These are phyloP conservation scores for Mycena belliarum DNA, from an alignment of 768 basidiomycete genomes.

Conservation along the genomic window DNA sequence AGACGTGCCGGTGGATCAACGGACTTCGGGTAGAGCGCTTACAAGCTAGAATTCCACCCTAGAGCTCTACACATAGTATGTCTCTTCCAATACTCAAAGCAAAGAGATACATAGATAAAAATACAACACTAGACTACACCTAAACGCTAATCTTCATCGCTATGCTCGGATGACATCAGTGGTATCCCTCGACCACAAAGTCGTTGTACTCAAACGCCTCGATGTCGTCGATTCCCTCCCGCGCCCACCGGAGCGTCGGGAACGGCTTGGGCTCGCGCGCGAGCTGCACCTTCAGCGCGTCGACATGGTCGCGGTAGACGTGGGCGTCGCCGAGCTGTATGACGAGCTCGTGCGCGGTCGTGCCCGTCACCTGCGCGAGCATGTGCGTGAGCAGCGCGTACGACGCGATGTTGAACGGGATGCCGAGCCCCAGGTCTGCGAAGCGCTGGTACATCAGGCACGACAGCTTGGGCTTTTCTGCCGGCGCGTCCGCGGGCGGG, in stretches of 20 bases:
- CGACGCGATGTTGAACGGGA: constrained; percentile 99
- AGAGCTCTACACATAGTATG: no score
- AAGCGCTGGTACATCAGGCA: constrained; percentile 98
- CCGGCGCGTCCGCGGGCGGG: constrained; percentile 52
- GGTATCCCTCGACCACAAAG: constrained; percentile 84
- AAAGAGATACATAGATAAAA: neutral
- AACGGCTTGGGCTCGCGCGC: constrained; percentile 77
- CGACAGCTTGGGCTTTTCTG: constrained; percentile 70
- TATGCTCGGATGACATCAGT: constrained; percentile 72
- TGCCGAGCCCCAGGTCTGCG: constrained; percentile 94
- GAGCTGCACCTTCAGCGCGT: constrained; percentile 82
- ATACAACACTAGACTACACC: neutral
- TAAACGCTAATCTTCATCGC: constrained; percentile 97
- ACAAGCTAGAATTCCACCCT: no score
- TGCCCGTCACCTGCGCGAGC: constrained; percentile 90
- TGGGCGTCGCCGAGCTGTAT: constrained; percentile 98
- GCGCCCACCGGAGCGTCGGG: constrained; percentile 75
- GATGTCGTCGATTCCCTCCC: constrained; percentile 65
- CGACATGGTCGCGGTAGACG: constrained; percentile 90
- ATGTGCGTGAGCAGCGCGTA: constrained; percentile 97
- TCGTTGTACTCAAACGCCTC: constrained; percentile 83
- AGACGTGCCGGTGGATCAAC: constrained; percentile 38
- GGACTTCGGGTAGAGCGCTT: no score
- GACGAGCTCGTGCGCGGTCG: constrained; percentile 85
- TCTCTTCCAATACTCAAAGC: no score